Conservation (phyloP, 2,329 filamentous ascomycete species). For the Dryadomyces quercus-mongolicae region DNA sequence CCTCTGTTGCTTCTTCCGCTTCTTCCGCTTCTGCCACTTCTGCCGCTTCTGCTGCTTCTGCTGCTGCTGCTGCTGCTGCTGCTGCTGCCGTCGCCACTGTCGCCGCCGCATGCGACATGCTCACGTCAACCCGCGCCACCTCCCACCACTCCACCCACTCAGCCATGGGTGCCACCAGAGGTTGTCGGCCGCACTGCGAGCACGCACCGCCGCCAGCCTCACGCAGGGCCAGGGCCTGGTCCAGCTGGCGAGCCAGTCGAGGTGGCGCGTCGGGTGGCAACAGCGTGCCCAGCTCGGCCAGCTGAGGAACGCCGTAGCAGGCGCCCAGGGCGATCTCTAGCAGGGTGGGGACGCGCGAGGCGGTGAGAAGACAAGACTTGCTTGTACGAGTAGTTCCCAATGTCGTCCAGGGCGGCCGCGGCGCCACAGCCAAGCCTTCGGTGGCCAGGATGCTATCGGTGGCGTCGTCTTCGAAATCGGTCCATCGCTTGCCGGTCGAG, state of each 20-base stretch:
- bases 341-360: conserved; percentile 31
- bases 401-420: conserved; percentile 4
- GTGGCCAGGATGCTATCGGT: conserved; percentile 4
- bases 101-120: conserved; percentile 3
- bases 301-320: conserved; percentile 30
- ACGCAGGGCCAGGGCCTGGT: conserved; percentile 26
- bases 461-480: background rate
- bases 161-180: conserved; percentile 34
- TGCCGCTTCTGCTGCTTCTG: conserved; percentile 9
- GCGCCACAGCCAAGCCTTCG: conserved; percentile 5
- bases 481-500: conserved; percentile 7
- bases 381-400: background rate
- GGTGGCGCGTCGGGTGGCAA: conserved; percentile 27
- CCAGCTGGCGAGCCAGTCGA: conserved; percentile 28
- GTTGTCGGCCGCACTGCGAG: conserved; percentile 35
- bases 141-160: conserved; percentile 55
- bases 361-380: background rate
- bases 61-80: conserved; percentile 9
- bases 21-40: background rate
- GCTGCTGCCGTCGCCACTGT: background rate
- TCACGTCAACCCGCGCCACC: conserved; percentile 12
- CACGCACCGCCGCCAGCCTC: conserved; percentile 38
- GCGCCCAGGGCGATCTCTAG: conserved; percentile 36
- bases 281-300: conserved; percentile 28
- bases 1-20: conserved; percentile 9